Evolutionary conservation across 345 rosid genomes (phyloP), one percentile per base, ranked within the genome.

Genomic region (Bretschneidera sinensis): DNA sequence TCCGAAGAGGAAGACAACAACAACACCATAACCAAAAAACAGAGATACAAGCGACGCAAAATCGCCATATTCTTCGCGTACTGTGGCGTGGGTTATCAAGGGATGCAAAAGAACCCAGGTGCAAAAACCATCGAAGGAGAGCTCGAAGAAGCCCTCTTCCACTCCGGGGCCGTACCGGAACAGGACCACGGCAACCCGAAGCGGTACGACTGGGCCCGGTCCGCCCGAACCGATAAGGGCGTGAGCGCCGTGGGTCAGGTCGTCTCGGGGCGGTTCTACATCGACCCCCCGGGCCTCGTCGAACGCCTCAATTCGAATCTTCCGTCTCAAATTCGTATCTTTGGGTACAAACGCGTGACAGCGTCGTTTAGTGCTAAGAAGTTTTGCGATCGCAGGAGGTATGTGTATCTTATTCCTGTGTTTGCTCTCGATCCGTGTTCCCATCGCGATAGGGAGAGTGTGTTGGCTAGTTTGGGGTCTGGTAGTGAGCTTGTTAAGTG

Each of bases 191-290:
- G 87, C 65, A 60, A 56, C 57, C 79, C 95, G 24, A 80, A 71
- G 63, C 78, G 82, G 17, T 86, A 80, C 66, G 99, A 94, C 25
- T 86, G 92, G 95, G 92, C 95, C 14, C 85, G 96, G 20, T 90
- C 99, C 0, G 97, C 99, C 7, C 92, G 99, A 4, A 88, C 96
- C 0, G 97, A 88, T 56, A 90, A 94, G 56, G 99, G 99, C 20
- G 97, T 94, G 52, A 90, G 96, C 75, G 97, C 96, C 16, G 91
- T 86, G n/a, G 99, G 99, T 9, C 96, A 94, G 72, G 97, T 88
- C 2, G 95, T 94, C 34, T 88, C 97, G 4, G 95, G 96, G 21
- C 79, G 92, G 5, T 88, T 94, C 78, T 90, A 82, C 63, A 66
- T 88, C 47, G 99, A 94, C 70, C 99, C 97, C 21, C 91, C 95